Evolutionary conservation across 108 stramenopile species (phyloP), one percentile per base, ranked within the genome.

Genomic region (Pseudonitzschia multiseries): DNA sequence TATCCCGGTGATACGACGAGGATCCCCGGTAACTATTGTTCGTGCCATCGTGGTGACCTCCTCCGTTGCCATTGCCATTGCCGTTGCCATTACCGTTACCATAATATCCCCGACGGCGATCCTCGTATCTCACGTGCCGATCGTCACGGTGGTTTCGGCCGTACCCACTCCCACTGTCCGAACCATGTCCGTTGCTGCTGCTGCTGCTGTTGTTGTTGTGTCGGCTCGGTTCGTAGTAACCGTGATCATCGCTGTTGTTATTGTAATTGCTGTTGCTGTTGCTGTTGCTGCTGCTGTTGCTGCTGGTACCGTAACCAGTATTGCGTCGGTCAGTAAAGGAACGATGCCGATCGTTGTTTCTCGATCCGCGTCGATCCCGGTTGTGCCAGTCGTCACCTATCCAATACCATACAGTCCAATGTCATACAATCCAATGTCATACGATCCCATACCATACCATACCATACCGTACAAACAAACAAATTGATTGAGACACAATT

Each of bases 1-100:
- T n/a, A n/a, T n/a, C n/a, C n/a, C n/a, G n/a, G n/a, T n/a, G n/a
- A n/a, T n/a, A n/a, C n/a, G n/a, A n/a, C n/a, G n/a, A n/a, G n/a
- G n/a, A n/a, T n/a, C n/a, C n/a, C n/a, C n/a, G n/a, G n/a, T n/a
- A n/a, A n/a, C n/a, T n/a, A n/a, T n/a, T n/a, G n/a, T n/a, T n/a
- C n/a, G n/a, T n/a, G 4, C 63, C 73, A 52, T 68, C 31, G 2
- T 62, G 22, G 56, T 50, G 26, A 36, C 63, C 60, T 24, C 65
- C 53, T 52, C 59, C 60, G 28, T 22, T n/a, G n/a, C n/a, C 31
- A 33, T 57, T 3, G 28, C 26, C 40, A 56, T 36, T 8, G 8
- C 48, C 60, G 22, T 41, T 43, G 26, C 48, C 46, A 17, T 21
- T 43, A 48, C 12, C 51, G 26, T 32, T 36, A 24, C 48, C 46